Conservation (phyloP, 1,139 yeast species). For the Yamadazyma trypodendri region DNA sequence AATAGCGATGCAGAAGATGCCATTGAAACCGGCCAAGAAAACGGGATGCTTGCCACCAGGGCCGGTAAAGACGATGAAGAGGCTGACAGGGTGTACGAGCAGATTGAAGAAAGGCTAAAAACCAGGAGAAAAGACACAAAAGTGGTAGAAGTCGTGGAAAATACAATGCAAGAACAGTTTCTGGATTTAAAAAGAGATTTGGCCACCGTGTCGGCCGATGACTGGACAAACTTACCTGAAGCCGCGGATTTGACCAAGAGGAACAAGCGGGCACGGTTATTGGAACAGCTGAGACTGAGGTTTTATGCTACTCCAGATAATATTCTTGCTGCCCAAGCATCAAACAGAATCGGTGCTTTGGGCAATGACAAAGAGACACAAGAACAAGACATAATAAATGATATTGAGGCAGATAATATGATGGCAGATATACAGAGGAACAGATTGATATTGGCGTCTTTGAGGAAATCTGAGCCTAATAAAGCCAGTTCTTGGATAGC, state of each 20-base stretch:
- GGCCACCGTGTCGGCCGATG: conserved; percentile 56
- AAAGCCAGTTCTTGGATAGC: conserved; percentile 87
- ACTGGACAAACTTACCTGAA: conserved; percentile 85
- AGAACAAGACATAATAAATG: conserved; percentile 20
- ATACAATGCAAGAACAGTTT: conserved; percentile 28
- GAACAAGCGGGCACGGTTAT: conserved; percentile 68
- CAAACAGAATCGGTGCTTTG: conserved; percentile 35
- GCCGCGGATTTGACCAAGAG: conserved; percentile 83
- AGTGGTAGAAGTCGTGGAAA: conserved; percentile 19
- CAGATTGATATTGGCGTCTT: conserved; percentile 61
- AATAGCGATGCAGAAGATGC: conserved; percentile 22
- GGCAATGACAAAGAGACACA: conserved; percentile 26
- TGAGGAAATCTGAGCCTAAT: conserved; percentile 70
- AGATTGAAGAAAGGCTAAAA: conserved; percentile 53
- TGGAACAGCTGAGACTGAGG: conserved; percentile 64
- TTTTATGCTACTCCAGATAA: conserved; percentile 84
- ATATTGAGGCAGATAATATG: conserved; percentile 33
- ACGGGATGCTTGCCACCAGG: conserved; percentile 31
- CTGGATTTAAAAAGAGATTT: conserved; percentile 61
- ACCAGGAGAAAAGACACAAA: conserved; percentile 20
- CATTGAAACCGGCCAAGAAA: conserved; percentile 27
- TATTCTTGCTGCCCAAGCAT: conserved; percentile 31
- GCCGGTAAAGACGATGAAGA: conserved; percentile 62
- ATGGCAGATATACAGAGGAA: conserved; percentile 38
- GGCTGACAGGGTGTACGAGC: conserved; percentile 69